Evolutionary conservation across 352 stramenopile species (phyloP).

Genomic region (Phytophthora constricta): DNA sequence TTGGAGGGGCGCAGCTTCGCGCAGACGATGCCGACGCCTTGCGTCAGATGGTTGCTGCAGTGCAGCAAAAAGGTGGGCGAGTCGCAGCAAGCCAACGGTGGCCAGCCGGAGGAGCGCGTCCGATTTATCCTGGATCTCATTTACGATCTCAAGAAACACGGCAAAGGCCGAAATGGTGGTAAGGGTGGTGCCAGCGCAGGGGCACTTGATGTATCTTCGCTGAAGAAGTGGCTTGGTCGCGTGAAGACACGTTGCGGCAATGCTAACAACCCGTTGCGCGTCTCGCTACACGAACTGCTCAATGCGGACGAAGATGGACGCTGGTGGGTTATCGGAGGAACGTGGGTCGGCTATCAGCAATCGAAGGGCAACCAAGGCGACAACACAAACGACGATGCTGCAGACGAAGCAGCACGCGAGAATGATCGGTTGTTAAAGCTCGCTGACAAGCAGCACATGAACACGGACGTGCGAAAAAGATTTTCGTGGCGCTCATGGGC

Average conservation of each 20-base stretch:
- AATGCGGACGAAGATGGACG: slow-evolving; percentile 91
- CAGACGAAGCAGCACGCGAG: slow-evolving; percentile 32
- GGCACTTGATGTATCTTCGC: slow-evolving; percentile 72
- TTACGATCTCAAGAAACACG: slow-evolving; percentile 96
- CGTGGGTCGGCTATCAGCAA: slow-evolving; percentile 89
- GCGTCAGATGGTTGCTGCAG: slow-evolving; percentile 83
- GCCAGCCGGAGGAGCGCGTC: slow-evolving; percentile 62
- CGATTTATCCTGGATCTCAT: slow-evolving; percentile 96
- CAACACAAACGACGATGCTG: slow-evolving; percentile 40
- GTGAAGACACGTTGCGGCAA: slow-evolving; percentile 92
- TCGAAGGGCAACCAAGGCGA: slow-evolving; percentile 31
- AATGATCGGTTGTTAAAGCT: slow-evolving; percentile 88
- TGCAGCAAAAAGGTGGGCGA: slow-evolving; percentile 81
- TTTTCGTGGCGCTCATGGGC: slow-evolving; percentile 98
- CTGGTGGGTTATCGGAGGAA: slow-evolving; percentile 97
- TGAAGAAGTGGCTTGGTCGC: slow-evolving; percentile 95
- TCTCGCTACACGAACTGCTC: slow-evolving; percentile 78
- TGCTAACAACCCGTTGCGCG: slow-evolving; percentile 71
- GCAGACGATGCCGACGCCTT: slow-evolving; percentile 86
- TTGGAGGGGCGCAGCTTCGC: slow-evolving; percentile 82
- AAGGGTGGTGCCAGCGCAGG: slow-evolving; percentile 24
- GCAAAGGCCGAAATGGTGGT: slow-evolving; percentile 61
- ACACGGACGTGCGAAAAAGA: slow-evolving; percentile 95
- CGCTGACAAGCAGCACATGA: slow-evolving; percentile 97
- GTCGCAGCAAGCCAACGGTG: slow-evolving; percentile 35